Percentiles rank a stretch among this genome's conserved stretches.
Conservation (phyloP, 2,329 filamentous ascomycete genomes). For the Ascocoryne sarcoides region DNA sequence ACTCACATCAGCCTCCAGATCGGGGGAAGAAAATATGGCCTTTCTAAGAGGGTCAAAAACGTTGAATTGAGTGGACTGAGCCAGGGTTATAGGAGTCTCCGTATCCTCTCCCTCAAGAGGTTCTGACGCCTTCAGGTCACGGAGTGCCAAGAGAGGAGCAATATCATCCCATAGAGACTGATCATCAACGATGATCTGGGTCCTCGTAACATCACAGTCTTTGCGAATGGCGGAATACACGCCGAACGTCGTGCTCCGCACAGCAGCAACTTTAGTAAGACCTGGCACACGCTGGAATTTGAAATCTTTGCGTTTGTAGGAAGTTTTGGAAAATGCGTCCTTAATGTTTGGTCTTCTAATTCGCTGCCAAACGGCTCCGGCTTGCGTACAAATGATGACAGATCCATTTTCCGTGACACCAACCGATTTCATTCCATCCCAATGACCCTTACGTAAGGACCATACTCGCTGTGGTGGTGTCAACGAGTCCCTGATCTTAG, state of each 20-base stretch:
- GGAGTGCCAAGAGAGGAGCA: slow-evolving; percentile 58
- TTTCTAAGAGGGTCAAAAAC: slow-evolving; percentile 42
- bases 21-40: slow-evolving; percentile 50
- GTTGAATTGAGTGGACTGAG: slow-evolving; percentile 38
- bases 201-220: slow-evolving; percentile 72
- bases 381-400: slow-evolving; percentile 86
- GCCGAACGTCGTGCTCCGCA: slow-evolving; percentile 81
- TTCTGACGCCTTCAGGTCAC: slow-evolving; percentile 42
- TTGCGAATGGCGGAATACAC: slow-evolving; percentile 81
- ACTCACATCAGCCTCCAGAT: slow-evolving; percentile 55
- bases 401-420: slow-evolving; percentile 87
- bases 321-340: slow-evolving; percentile 40
- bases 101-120: slow-evolving; percentile 30
- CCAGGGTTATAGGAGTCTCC: slow-evolving; percentile 36
- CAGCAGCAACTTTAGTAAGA: slow-evolving; percentile 73
- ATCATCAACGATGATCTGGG: slow-evolving; percentile 57
- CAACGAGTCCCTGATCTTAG: slow-evolving; percentile 77
- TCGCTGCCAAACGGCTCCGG: slow-evolving; percentile 87
- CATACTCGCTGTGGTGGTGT: slow-evolving; percentile 75
- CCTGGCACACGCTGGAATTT: slow-evolving; percentile 90
- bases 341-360: slow-evolving; percentile 77
- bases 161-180: slow-evolving; percentile 68
- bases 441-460: slow-evolving; percentile 63
- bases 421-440: slow-evolving; percentile 73
- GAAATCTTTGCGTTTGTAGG: slow-evolving; percentile 72